phyloP scores from a whole-genome alignment of 176 grass and related monocot genomes.

The Themeda triandra region DNA sequence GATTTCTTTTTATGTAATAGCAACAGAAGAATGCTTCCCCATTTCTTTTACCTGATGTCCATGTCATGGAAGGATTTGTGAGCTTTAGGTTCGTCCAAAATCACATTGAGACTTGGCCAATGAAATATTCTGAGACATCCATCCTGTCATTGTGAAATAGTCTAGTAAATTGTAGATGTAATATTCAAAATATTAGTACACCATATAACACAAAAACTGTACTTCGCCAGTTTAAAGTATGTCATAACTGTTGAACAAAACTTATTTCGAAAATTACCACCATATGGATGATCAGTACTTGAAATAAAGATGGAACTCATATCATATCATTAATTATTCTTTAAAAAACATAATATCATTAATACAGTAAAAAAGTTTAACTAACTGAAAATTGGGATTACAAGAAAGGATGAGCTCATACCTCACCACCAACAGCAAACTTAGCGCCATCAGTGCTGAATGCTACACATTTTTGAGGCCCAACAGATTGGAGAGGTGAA shows the following conservation, averaged over 20 bases:
- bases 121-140: constrained; percentile 84
- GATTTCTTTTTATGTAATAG: background rate
- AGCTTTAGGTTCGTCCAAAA: constrained; percentile 91
- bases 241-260: background rate
- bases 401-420: constrained; percentile 24
- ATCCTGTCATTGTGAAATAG: constrained; percentile 42
- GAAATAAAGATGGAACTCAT: background rate
- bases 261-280: background rate
- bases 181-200: background rate
- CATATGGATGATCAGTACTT: background rate
- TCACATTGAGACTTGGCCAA: constrained; percentile 61
- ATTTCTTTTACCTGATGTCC: constrained; percentile 77
- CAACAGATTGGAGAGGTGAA: constrained; percentile 60
- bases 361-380: background rate
- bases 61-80: constrained; percentile 96
- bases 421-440: constrained; percentile 82
- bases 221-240: background rate
- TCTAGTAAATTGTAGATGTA: background rate
- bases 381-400: background rate
- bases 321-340: background rate
- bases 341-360: too few species aligned
- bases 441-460: constrained; percentile 95
- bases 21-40: background rate
- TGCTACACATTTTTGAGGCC: constrained; percentile 69
- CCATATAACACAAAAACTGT: background rate